Conservation (phyloP, 495 filamentous ascomycete species). For the Gamarada debralockiae region DNA sequence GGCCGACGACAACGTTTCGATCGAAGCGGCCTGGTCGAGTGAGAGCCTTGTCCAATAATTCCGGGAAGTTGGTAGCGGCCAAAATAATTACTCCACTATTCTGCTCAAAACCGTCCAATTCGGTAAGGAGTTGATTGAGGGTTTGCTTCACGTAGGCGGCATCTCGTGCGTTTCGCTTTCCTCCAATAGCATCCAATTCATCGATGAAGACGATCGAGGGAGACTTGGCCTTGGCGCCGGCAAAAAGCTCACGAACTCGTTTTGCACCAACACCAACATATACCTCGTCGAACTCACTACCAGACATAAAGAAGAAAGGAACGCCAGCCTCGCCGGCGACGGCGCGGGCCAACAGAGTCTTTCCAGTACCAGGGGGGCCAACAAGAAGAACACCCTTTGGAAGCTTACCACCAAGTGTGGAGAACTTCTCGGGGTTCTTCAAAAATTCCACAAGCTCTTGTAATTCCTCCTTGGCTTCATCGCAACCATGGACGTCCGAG, state of each 20-base stretch:
- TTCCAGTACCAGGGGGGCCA: conserved; percentile 95
- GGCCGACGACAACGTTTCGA: conserved; percentile 78
- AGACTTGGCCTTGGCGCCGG: conserved; percentile 77
- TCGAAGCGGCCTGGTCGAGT: conserved; percentile 95
- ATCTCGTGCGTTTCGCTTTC: conserved; percentile 88
- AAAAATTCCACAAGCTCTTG: conserved; percentile 96
- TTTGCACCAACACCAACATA: conserved; percentile 98
- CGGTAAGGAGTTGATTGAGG: conserved; percentile 95
- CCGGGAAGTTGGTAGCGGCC: conserved; percentile 92
- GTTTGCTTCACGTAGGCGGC: conserved; percentile 97
- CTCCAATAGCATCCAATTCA: conserved; percentile 93
- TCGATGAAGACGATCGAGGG: conserved; percentile 99
- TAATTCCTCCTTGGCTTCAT: conserved; percentile 96
- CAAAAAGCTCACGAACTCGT: conserved; percentile 94
- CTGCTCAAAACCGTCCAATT: conserved; percentile 95
- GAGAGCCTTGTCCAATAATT: conserved; percentile 89
- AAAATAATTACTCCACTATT: conserved; percentile 92
- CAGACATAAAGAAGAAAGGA: conserved; percentile 99
- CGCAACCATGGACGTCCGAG: conserved; percentile 92
- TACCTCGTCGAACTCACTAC: conserved; percentile 96
- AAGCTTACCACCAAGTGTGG: conserved; percentile 86
- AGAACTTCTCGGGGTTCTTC: conserved; percentile 87
- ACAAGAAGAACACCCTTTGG: conserved; percentile 95
- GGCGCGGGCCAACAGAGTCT: conserved; percentile 93
- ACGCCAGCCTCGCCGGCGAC: conserved; percentile 97